These are phyloP conservation scores for Epichloe elymi DNA, from an alignment of 2,329 filamentous ascomycete species.

Conservation along the genomic window DNA sequence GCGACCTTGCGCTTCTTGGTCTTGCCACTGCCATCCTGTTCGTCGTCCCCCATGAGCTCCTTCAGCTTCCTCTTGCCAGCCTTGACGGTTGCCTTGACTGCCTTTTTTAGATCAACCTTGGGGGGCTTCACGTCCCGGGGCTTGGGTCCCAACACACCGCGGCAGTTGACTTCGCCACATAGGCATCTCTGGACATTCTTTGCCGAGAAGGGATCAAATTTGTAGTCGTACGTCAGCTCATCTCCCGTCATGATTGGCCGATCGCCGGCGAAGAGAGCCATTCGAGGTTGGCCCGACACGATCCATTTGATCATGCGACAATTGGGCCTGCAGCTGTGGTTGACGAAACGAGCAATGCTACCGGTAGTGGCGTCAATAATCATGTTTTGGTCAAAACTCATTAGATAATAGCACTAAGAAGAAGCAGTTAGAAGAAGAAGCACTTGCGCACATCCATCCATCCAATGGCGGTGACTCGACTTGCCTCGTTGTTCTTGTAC, in stretches of 20 bases:
- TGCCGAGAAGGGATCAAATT: constrained; percentile 55
- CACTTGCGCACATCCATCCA: not conserved
- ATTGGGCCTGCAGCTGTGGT: constrained; percentile 93
- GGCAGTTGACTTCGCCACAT: constrained; percentile 50
- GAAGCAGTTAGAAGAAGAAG: not conserved
- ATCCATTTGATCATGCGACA: constrained; percentile 98
- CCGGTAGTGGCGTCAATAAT: constrained; percentile 95
- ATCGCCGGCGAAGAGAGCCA: constrained; percentile 92
- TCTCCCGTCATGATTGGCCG: constrained; percentile 85
- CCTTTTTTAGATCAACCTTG: constrained; percentile 29
- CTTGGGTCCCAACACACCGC: constrained; percentile 50
- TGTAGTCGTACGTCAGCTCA: constrained; percentile 89
- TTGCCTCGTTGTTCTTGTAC: constrained; percentile 86
- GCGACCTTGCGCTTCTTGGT: constrained; percentile 33
- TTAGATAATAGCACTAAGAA: constrained; percentile 82
- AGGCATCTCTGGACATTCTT: constrained; percentile 57
- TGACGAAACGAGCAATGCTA: constrained; percentile 93
- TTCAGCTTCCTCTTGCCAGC: constrained; percentile 44
- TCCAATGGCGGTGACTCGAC: constrained; percentile 13
- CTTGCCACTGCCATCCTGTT: constrained; percentile 26
- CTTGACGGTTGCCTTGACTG: constrained; percentile 28
- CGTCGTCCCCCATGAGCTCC: constrained; percentile 32
- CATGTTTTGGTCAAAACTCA: constrained; percentile 98
- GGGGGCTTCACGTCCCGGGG: constrained; percentile 41
- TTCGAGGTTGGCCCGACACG: constrained; percentile 81